A percentile compares a stretch with the other conserved stretches of the same genome.
phyloP scores from a whole-genome alignment of 2,329 filamentous ascomycete genomes.

The Aspergillus alliaceus region DNA sequence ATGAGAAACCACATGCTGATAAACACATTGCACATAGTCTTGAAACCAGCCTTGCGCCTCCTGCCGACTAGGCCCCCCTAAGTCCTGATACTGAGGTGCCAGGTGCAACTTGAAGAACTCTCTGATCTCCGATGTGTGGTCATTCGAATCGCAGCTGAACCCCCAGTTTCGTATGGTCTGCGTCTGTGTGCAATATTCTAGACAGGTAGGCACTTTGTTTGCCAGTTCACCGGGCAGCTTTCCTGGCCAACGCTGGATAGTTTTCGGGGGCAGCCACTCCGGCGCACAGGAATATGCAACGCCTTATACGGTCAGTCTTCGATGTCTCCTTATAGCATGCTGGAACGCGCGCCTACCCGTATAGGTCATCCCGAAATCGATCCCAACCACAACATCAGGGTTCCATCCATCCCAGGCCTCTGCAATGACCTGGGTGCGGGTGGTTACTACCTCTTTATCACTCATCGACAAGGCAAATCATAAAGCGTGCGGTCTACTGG shows the following conservation, averaged over 20 bases:
- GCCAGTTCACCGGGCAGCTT: conserved; percentile 29
- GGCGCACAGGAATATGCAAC: conserved; percentile 38
- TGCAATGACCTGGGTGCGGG: no score
- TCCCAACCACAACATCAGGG: conserved; percentile 5
- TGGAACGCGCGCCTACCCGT: conserved; percentile 16
- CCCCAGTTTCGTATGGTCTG: conserved; percentile 31
- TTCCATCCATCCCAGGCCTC: background rate
- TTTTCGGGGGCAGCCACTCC: conserved; percentile 34
- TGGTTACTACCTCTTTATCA: conserved; percentile 20
- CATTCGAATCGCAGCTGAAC: conserved; percentile 36
- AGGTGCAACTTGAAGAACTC: conserved; percentile 43
- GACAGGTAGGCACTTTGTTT: conserved; percentile 35
- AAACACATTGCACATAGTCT: conserved; percentile 37
- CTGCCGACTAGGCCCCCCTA: conserved; percentile 19
- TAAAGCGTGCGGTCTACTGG: background rate
- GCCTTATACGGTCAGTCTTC: conserved; percentile 17
- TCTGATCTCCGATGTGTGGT: conserved; percentile 23
- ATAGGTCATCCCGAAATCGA: conserved; percentile 25
- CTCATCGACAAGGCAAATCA: conserved; percentile 4
- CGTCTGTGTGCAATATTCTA: conserved; percentile 25
- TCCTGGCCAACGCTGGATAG: conserved; percentile 38
- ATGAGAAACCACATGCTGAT: conserved; percentile 29
- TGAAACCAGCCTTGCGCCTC: conserved; percentile 30
- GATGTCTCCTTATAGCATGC: background rate
- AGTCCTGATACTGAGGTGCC: conserved; percentile 28